Evolutionary conservation across 1,284 basidiomycete genomes (phyloP).

Genomic region (Xanthoconium separans): DNA sequence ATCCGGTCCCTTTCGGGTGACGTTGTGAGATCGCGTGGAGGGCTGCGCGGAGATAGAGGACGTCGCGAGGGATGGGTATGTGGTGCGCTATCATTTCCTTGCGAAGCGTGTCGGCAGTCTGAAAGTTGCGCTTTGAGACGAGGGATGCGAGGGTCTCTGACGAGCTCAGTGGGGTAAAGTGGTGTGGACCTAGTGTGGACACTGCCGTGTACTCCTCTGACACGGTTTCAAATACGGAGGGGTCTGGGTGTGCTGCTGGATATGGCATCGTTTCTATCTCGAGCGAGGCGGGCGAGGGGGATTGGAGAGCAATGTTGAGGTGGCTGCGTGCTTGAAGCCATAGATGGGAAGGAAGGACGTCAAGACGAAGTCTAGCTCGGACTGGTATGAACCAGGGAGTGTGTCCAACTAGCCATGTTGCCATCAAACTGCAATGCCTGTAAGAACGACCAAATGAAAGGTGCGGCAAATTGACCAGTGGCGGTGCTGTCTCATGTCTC

Average conservation of each 20-base stretch:
- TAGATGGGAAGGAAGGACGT: slow-evolving; percentile 5
- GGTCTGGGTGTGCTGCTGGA: slow-evolving; percentile 24
- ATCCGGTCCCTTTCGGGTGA: background rate
- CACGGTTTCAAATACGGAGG: slow-evolving; percentile 26
- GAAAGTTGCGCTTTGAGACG: slow-evolving; percentile 22
- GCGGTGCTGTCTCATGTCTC: background rate
- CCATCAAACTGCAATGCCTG: slow-evolving; percentile 15
- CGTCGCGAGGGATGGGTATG: slow-evolving; percentile 22
- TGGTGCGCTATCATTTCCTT: slow-evolving; percentile 26
- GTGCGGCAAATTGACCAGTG: background rate
- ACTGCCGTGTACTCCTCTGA: slow-evolving; percentile 27
- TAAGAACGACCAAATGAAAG: too few relatives aligned
- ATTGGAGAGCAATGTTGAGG: slow-evolving; percentile 25
- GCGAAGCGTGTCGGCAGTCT: slow-evolving; percentile 25
- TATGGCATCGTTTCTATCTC: slow-evolving; percentile 32
- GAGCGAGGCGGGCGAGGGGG: slow-evolving; percentile 30
- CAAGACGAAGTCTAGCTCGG: slow-evolving; percentile 14
- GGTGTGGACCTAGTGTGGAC: slow-evolving; percentile 2
- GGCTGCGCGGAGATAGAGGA: slow-evolving; percentile 29
- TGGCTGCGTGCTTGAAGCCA: slow-evolving; percentile 23
- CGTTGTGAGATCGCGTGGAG: slow-evolving; percentile 19
- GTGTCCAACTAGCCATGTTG: slow-evolving; percentile 24
- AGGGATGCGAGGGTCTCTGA: slow-evolving; percentile 25
- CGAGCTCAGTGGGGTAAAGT: slow-evolving; percentile 24
- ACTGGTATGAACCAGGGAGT: slow-evolving; percentile 2